Base-by-base conservation (phyloP, 306 rosid genomes). In the Cicer yamashitae region DNA sequence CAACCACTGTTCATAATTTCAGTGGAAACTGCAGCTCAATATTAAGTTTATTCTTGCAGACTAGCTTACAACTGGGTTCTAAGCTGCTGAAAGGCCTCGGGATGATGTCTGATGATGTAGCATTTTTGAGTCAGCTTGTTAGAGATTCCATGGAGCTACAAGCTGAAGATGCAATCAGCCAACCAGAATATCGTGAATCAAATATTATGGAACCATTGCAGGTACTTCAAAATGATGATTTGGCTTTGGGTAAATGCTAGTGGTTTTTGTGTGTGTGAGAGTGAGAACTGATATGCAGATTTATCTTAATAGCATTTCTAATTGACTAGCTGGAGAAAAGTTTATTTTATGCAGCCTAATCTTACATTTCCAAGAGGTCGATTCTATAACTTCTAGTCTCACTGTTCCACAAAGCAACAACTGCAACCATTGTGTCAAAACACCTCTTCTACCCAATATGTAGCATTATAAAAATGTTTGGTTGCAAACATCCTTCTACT, bases 21-120 rank as follows among this genome's bases (percentile, higher is more conserved):
- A 25, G 43, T 15, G 67, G 71, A 67, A 61, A 67, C 45, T 45
- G 76, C 64, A 15, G 77, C 65, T 70, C 50, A 77, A 62, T 62
- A 60, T 72, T 58, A 65, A 46, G 37, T 76, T 80, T 56, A 11
- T 82, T 79, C 70, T 60, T 86, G 87, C 96, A 96, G 99, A 92
- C 92, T 57, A 92, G 99, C 87, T 84, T 96, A 75, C 97, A 92
- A 81, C 87, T 96, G 76, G 99, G 99, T 72, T 96, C 99, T 62
- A 96, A 88, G 89, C 92, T 96, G 87, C 82, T 96, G 85, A 89
- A 82, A 86, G 98, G 99, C 83, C 87, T 96, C 7, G 99, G 99
- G 30, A 87, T 90, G 79, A 96, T 90, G 99, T 96, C 99, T 4
- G 99, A 96, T 60, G 98, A 96, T 80, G 99, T 96, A 74, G 78